Evolutionary conservation across 2,329 filamentous ascomycete genomes (phyloP).

Genomic region (Aureobasidium lini): DNA sequence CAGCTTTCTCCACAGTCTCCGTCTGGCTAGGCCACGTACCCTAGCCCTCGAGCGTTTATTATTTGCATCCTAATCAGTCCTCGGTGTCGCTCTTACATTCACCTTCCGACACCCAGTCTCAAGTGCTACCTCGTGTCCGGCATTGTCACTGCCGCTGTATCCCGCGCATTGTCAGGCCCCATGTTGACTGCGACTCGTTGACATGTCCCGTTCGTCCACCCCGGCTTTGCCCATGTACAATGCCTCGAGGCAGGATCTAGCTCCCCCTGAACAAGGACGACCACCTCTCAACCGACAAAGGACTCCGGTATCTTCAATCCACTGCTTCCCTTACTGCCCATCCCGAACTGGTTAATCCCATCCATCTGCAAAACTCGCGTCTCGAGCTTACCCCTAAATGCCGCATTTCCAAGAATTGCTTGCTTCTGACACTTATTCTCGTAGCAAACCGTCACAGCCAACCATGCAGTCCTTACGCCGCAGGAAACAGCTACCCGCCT

Average conservation of each 20-base stretch:
- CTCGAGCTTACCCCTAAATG: background rate
- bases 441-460: conserved; percentile 38
- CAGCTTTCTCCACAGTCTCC: conserved; percentile 5
- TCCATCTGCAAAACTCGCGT: background rate
- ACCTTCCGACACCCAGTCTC: background rate
- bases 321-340: background rate
- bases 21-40: conserved; percentile 5
- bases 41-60: background rate
- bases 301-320: background rate
- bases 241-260: conserved; percentile 22
- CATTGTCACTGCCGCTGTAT: conserved; percentile 26
- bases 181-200: conserved; percentile 8
- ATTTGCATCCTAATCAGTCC: background rate
- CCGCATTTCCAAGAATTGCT: background rate
- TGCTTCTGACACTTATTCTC: background rate
- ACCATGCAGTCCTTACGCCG: conserved; percentile 61
- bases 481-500: conserved; percentile 71
- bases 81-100: background rate
- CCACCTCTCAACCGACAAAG: background rate
- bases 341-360: no score
- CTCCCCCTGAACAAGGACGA: background rate
- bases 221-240: conserved; percentile 53
- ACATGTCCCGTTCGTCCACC: conserved; percentile 55
- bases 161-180: background rate
- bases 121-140: conserved; percentile 23